Conservation (phyloP, 768 basidiomycete genomes). For the Leccinum longicurvipes region DNA sequence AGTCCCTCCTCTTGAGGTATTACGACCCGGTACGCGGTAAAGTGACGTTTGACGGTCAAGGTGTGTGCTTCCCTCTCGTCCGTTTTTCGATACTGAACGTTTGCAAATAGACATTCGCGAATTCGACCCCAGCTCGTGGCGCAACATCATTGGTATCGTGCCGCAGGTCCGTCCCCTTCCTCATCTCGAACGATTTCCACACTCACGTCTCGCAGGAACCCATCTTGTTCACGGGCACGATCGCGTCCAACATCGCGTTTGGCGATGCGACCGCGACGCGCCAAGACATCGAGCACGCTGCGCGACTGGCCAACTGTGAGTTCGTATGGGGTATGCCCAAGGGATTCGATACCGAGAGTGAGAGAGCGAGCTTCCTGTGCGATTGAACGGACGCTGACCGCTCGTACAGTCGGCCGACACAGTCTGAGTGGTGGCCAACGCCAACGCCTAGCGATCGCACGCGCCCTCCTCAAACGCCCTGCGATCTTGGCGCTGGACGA, state of each 20-base stretch:
- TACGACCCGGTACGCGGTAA: slow-evolving; percentile 85
- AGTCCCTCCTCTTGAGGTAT: slow-evolving; percentile 81
- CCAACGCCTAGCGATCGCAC: slow-evolving; percentile 77
- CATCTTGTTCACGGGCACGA: slow-evolving; percentile 86
- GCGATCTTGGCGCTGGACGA: slow-evolving; percentile 87
- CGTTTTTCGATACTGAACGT: slow-evolving; percentile 9
- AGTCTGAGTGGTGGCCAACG: slow-evolving; percentile 64
- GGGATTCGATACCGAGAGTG: slow-evolving; percentile 91
- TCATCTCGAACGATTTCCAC: too few species aligned
- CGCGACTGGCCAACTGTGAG: slow-evolving; percentile 90
- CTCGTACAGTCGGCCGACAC: slow-evolving; percentile 21
- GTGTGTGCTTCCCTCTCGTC: slow-evolving; percentile 34
- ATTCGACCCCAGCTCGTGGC: slow-evolving; percentile 84
- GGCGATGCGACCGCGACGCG: slow-evolving; percentile 73
- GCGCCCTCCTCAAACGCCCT: slow-evolving; percentile 87
- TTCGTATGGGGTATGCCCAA: slow-evolving; percentile 94
- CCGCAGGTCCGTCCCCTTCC: slow-evolving; percentile 53
- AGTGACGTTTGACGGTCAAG: slow-evolving; percentile 83
- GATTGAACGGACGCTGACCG: background rate
- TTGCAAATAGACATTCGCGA: slow-evolving; percentile 67
- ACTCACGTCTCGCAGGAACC: slow-evolving; percentile 48
- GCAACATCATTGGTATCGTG: slow-evolving; percentile 86
- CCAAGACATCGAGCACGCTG: slow-evolving; percentile 83
- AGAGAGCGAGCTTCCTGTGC: slow-evolving; percentile 29
- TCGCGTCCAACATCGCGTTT: slow-evolving; percentile 92